phyloP scores from a whole-genome alignment of 768 basidiomycete genomes.

The Boletellus ananiceps region DNA sequence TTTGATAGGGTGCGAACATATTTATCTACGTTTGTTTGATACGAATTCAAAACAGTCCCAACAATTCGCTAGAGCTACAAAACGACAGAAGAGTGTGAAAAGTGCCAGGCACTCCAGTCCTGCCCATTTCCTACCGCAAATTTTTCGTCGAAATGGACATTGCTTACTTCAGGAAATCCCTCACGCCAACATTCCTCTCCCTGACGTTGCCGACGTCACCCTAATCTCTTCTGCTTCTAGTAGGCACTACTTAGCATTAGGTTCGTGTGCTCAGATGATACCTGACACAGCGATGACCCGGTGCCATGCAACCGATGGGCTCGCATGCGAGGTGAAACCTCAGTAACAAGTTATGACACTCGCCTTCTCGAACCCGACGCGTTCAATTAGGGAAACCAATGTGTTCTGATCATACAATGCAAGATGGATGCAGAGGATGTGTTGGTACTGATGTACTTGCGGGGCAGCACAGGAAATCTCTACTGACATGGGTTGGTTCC shows the following conservation, averaged over 20 bases:
- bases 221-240: slow-evolving; percentile 39
- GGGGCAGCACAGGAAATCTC: no score
- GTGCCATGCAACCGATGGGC: slow-evolving; percentile 72
- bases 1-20: slow-evolving; percentile 28
- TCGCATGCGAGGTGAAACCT: slow-evolving; percentile 57
- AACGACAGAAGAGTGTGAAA: neutral
- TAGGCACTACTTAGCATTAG: slow-evolving; percentile 51
- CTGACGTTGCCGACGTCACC: slow-evolving; percentile 16
- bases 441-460: neutral
- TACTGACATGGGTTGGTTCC: no score
- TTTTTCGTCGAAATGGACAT: neutral
- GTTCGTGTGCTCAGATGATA: slow-evolving; percentile 46
- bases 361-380: slow-evolving; percentile 75
- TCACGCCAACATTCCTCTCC: slow-evolving; percentile 45
- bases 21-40: neutral
- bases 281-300: slow-evolving; percentile 63
- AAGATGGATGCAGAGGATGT: neutral
- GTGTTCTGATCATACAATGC: slow-evolving; percentile 36
- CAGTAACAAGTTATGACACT: slow-evolving; percentile 3
- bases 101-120: slow-evolving; percentile 9
- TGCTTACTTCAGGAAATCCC: slow-evolving; percentile 42
- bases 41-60: no score
- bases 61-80: no score
- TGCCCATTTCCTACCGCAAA: neutral
- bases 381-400: slow-evolving; percentile 52